These are phyloP conservation scores for Globisporangium barbulae DNA, from an alignment of 352 stramenopile species.

Conservation along the genomic window DNA sequence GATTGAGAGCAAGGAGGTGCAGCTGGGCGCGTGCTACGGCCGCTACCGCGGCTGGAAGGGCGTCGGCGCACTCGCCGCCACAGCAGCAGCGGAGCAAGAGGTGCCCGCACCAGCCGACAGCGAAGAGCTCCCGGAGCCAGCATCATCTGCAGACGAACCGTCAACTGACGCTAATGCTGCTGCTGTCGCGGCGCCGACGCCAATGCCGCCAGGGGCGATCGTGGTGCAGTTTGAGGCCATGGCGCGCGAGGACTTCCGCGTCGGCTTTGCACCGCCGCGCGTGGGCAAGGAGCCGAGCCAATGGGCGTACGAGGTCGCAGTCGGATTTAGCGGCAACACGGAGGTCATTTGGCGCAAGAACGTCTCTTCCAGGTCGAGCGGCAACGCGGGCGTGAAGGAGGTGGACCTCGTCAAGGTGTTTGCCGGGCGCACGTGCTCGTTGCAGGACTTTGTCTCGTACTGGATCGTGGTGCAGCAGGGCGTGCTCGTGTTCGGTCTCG, in stretches of 20 bases:
- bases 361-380: slow-evolving; percentile 4
- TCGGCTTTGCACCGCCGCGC: slow-evolving; percentile 49
- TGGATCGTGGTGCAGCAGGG: slow-evolving; percentile 58
- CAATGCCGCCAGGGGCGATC: slow-evolving; percentile 28
- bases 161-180: background rate
- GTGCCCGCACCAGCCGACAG: background rate
- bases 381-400: slow-evolving; percentile 30
- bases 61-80: slow-evolving; percentile 3
- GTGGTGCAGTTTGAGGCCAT: slow-evolving; percentile 70
- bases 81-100: background rate
- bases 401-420: slow-evolving; percentile 60
- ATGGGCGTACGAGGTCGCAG: slow-evolving; percentile 62
- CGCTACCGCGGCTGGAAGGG: slow-evolving; percentile 52
- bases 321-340: slow-evolving; percentile 73
- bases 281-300: slow-evolving; percentile 20
- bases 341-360: slow-evolving; percentile 69
- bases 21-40: slow-evolving; percentile 48
- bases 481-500: slow-evolving; percentile 47
- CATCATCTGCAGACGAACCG: background rate
- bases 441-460: slow-evolving; percentile 60
- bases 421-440: slow-evolving; percentile 60
- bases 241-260: slow-evolving; percentile 59
- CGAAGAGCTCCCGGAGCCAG: slow-evolving; percentile 9
- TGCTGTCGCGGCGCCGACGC: background rate
- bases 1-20: slow-evolving; percentile 29